A percentile compares a stretch with the other conserved stretches of the same genome.
phyloP scores from a whole-genome alignment of 1,139 yeast species.

The Torulaspora pretoriensis region DNA sequence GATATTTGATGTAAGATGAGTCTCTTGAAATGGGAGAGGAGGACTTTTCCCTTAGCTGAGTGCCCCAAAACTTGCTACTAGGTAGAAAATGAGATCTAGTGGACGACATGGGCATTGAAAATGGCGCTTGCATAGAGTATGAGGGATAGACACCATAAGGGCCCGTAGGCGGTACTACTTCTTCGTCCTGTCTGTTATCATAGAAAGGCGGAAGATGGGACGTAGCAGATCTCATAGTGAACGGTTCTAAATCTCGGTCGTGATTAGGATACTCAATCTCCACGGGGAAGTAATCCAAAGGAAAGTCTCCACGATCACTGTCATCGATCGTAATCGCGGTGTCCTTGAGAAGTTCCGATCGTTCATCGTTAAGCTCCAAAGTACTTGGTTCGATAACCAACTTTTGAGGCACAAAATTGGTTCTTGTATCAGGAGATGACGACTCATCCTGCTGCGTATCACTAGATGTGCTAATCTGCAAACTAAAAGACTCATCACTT shows the following conservation, averaged over 20 bases:
- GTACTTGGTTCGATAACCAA: constrained; percentile 14
- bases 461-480: constrained; percentile 7
- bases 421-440: constrained; percentile 9
- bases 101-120: constrained; percentile 23
- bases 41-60: constrained; percentile 20
- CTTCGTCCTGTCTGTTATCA: constrained; percentile 15
- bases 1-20: constrained; percentile 8
- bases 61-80: constrained; percentile 35
- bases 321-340: constrained; percentile 10
- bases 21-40: constrained; percentile 13
- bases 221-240: constrained; percentile 10
- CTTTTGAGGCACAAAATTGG: constrained; percentile 13
- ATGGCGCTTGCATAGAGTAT: constrained; percentile 20
- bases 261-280: constrained; percentile 33
- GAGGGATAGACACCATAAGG: constrained; percentile 12
- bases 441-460: constrained; percentile 6
- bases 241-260: constrained; percentile 20
- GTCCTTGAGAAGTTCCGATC: constrained; percentile 8
- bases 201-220: constrained; percentile 14
- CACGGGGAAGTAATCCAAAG: constrained; percentile 57
- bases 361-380: constrained; percentile 9
- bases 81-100: constrained; percentile 29
- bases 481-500: constrained; percentile 1
- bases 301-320: constrained; percentile 51
- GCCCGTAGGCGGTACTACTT: constrained; percentile 14